Base-by-base conservation (phyloP, 78 protist species). In the Diacronema lutheri region DNA sequence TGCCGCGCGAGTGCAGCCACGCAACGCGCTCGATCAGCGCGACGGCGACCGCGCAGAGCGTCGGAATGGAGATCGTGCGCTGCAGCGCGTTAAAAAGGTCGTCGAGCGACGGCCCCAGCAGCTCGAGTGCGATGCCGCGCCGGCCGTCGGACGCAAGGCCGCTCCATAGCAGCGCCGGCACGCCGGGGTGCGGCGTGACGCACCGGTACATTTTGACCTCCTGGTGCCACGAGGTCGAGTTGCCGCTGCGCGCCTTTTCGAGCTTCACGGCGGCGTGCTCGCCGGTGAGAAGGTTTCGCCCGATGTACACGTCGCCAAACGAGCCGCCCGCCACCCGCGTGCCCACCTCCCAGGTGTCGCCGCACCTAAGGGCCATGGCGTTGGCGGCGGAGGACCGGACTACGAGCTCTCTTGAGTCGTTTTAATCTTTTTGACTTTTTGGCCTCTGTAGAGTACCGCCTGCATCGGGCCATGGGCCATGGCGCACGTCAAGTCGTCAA, bases 101-200 rank as follows among this genome's bases (percentile, higher is more conserved):
- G 65, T 92, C 94, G 72, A 92, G 81, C 20, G 84, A 64, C 10
- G 93, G 93, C 9, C 94, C 94, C 31, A 92, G 86, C 77, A 91
- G 62, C 19, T 83, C 92, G 72, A 91, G 87, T 79, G 84, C 93
- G 90, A 97, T 92, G 26, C 94, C 96, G 86, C 96, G 91, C 80
- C 90, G 95, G 65, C 96, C 97, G 79, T 58, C 85, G 19, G 29
- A 21, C 38, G 19, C 55, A 38, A 10, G 16, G 40, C 73, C 71
- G 71, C 4, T 1, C 58, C 40, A 81, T 11, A 4, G 71, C 25
- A 81, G 12, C 25, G 25, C 14, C 2, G 73, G 46, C 29, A 58
- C 29, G 41, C 65, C 71, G 26, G 9, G 19, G 31, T 40, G 13
- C 19, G 13, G 29, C 19, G 10, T 6, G 77, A 81, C 12, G 6